These are phyloP conservation scores for Volvariella surrecta DNA, from an alignment of 1,284 basidiomycete genomes.

Conservation along the genomic window DNA sequence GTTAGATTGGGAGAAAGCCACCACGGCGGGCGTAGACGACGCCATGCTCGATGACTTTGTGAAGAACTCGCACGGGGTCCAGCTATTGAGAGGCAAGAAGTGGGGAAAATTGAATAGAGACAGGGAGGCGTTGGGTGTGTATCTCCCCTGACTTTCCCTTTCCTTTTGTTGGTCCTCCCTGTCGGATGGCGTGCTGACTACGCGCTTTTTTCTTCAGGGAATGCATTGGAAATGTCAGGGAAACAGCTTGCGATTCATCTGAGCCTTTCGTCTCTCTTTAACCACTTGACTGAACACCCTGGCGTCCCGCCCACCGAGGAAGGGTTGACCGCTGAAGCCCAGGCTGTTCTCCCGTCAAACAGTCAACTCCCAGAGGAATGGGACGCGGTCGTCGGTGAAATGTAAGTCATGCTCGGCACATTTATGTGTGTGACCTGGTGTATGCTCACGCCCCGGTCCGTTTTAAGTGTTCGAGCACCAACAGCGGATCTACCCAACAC, in stretches of 20 bases:
- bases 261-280: constrained; percentile 51
- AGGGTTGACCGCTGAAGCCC: constrained; percentile 30
- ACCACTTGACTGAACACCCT: constrained; percentile 8
- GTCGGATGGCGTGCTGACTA: background rate
- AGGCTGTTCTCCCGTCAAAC: constrained; percentile 28
- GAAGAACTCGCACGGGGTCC: constrained; percentile 83
- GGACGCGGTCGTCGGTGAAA: constrained; percentile 63
- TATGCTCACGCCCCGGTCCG: background rate
- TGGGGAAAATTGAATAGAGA: constrained; percentile 55
- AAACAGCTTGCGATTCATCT: constrained; percentile 58
- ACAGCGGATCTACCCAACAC: constrained; percentile 87
- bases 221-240: constrained; percentile 29
- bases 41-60: constrained; percentile 74
- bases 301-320: constrained; percentile 24
- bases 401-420: too few species aligned
- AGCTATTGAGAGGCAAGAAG: constrained; percentile 65
- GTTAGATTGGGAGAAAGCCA: constrained; percentile 19
- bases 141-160: background rate
- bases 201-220: constrained; percentile 18
- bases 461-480: constrained; percentile 75
- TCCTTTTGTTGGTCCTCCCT: constrained; percentile 4
- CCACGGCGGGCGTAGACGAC: constrained; percentile 10
- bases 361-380: constrained; percentile 52
- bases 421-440: background rate
- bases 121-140: constrained; percentile 49